Percentiles rank a stretch among this genome's conserved stretches.
Evolutionary conservation across 2,329 filamentous ascomycete species (phyloP).

Genomic region (Phaeosphaeriaceae sp.): DNA sequence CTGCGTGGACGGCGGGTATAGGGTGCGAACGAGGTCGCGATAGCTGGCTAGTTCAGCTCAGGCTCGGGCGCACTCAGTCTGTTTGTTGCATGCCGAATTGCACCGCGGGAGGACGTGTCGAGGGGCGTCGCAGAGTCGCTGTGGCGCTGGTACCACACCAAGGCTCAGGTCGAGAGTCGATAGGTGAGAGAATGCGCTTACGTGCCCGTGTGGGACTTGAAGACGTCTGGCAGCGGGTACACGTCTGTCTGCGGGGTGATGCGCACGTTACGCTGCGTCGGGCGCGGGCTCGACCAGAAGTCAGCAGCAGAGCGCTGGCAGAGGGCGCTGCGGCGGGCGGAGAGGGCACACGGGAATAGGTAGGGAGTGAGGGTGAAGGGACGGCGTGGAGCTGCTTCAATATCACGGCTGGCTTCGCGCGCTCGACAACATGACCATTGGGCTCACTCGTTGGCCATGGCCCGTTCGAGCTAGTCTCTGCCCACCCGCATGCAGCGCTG

Average conservation of each 20-base stretch:
- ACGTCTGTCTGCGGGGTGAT: slow-evolving; percentile 6
- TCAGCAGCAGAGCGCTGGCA: slow-evolving; percentile 9
- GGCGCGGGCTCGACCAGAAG: slow-evolving; percentile 18
- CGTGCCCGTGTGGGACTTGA: slow-evolving; percentile 22
- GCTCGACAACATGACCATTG: slow-evolving; percentile 14
- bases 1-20: slow-evolving; percentile 10
- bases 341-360: not conserved
- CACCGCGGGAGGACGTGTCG: slow-evolving; percentile 18
- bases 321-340: slow-evolving; percentile 1
- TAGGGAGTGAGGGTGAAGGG: not conserved
- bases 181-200: slow-evolving; percentile 15
- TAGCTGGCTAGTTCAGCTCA: slow-evolving; percentile 45
- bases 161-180: slow-evolving; percentile 7
- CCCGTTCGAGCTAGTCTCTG: not conserved
- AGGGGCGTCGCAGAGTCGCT: slow-evolving; percentile 14
- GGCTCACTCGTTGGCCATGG: slow-evolving; percentile 3
- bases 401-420: slow-evolving; percentile 5
- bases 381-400: not conserved
- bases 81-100: slow-evolving; percentile 45
- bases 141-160: slow-evolving; percentile 14
- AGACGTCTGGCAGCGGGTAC: slow-evolving; percentile 15
- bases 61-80: slow-evolving; percentile 43
- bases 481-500: not conserved
- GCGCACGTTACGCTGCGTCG: slow-evolving; percentile 15
- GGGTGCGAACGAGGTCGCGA: slow-evolving; percentile 19